Evolutionary conservation across 257 asterid genomes (phyloP), one percentile per base, ranked within the genome.

Genomic region (Solanum pennellii): DNA sequence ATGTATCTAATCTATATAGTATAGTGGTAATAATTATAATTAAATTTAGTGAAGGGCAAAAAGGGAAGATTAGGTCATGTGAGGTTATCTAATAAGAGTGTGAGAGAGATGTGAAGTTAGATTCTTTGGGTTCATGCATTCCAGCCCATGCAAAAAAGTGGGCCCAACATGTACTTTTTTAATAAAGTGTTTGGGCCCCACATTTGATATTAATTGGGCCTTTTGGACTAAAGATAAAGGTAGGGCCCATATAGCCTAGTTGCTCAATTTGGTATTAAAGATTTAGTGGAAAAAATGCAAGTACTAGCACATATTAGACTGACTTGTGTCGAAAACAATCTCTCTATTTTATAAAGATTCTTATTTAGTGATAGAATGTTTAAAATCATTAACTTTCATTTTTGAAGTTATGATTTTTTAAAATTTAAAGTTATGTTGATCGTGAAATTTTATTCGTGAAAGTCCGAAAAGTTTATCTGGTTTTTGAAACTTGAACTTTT

Each of bases 101-200:
- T 71, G 35, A 35, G 88, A 39, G 47, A 59, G 66, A 0, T 52
- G 41, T 73, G 68, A 65, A 21, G 85, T 74, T 47, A 82, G 85
- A 42, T 82, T 71, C 62, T 86, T 39, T 35, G 14, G 25, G 35
- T 76, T 44, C 74, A 74, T 90, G 91, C 88, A 69, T 84, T 88
- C 86, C 89, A 87, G 91, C 88, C 90, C 89, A 88, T 87, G 27
- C 33, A 44, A 79, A 49, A 74, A 41, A 59, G 86, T 86, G 83
- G 44, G 83, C 82, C 83, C 20, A 14, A 10, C 1, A 31, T 31
- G 4, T 1, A 59, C 84, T 86, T 18, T 45, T 16, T 52, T 83
- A 27, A 31, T 86, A 85, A 86, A 82, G 42, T 2, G 21, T 13
- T 31, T 21, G 69, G 88, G 82, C n/a, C 86, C 92, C 74, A 84